Evolutionary conservation across 2,329 filamentous ascomycete species (phyloP), one percentile per base, ranked within the genome.

Genomic region (Alternaria conjuncta): DNA sequence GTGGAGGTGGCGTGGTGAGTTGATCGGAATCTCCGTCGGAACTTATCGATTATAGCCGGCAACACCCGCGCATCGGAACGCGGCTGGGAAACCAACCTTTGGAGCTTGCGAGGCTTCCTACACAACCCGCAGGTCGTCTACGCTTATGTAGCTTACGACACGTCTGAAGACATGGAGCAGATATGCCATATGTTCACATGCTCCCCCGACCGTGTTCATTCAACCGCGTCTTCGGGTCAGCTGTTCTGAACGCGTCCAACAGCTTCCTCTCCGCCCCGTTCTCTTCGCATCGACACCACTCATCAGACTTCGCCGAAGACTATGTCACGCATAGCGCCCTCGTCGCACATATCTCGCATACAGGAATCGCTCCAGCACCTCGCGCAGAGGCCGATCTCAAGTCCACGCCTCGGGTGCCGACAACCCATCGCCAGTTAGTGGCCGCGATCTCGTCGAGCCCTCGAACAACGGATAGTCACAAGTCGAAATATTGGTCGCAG

Each of bases 41-140:
- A 57, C 46, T 54, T 58, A 62, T 62, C 46, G 32, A 51, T 53
- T 44, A 60, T 13, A 56, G 59, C 63, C 72, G 71, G 59, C 63
- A 66, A 63, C 70, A 67, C 62, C 65, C 63, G 60, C 60, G 66
- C 63, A 66, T 62, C 61, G 47, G 41, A 49, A 41, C 36, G 36
- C 36, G 36, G 36, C 36, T 41, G 36, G 36, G 36, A 41, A 41
- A 5, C 36, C 36, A 41, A 41, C 47, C 45, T 32, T 45, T 7
- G 26, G 3, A 51, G 47, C 18, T 20, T 9, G 47, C 25, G 18
- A 20, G 13, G 26, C 26, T 25, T 53, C 20, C 49, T 23, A 53
- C 49, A 25, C 47, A 41, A 41, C 36, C 36, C 36, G 36, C 15
- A 41, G n/a, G 32, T 44, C n/a, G 15, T 36, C 53, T 28, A 15